Evolutionary conservation across 2,329 filamentous ascomycete species (phyloP).

Genomic region (Microcyclospora pomicola): DNA sequence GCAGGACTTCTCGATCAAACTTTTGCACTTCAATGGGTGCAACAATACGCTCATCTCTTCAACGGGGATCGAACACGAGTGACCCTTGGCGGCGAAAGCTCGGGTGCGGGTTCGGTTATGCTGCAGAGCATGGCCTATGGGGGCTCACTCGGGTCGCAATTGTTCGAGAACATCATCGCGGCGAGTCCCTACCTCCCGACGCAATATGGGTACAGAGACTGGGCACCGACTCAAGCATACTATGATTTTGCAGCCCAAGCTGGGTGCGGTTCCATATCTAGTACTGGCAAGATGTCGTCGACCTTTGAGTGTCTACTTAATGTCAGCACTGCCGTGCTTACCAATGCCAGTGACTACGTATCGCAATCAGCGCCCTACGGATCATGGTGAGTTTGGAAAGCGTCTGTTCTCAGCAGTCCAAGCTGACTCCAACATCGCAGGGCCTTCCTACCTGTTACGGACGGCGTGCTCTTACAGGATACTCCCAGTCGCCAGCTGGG

Average conservation of each 20-base stretch:
- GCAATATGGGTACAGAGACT: slow-evolving; percentile 38
- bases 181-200: slow-evolving; percentile 41
- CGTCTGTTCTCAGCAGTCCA: too few species aligned
- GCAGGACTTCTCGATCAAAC: slow-evolving; percentile 35
- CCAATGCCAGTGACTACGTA: slow-evolving; percentile 23
- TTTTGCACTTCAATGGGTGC: slow-evolving; percentile 38
- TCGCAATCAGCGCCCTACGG: slow-evolving; percentile 25
- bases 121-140: slow-evolving; percentile 20
- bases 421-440: too few species aligned
- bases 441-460: slow-evolving; percentile 32
- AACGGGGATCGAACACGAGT: slow-evolving; percentile 34
- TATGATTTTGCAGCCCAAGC: slow-evolving; percentile 30
- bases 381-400: slow-evolving; percentile 19
- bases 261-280: slow-evolving; percentile 22
- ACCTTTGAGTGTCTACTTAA: slow-evolving; percentile 1
- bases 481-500: slow-evolving; percentile 26
- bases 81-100: slow-evolving; percentile 28
- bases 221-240: slow-evolving; percentile 33
- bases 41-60: slow-evolving; percentile 33
- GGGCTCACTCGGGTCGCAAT: slow-evolving; percentile 12
- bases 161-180: slow-evolving; percentile 23
- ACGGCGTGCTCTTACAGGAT: slow-evolving; percentile 27
- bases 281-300: background rate
- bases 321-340: slow-evolving; percentile 19
- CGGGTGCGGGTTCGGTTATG: slow-evolving; percentile 28